Evolutionary conservation across 306 rosid genomes (phyloP).

Genomic region (Clitoria ternatea): DNA sequence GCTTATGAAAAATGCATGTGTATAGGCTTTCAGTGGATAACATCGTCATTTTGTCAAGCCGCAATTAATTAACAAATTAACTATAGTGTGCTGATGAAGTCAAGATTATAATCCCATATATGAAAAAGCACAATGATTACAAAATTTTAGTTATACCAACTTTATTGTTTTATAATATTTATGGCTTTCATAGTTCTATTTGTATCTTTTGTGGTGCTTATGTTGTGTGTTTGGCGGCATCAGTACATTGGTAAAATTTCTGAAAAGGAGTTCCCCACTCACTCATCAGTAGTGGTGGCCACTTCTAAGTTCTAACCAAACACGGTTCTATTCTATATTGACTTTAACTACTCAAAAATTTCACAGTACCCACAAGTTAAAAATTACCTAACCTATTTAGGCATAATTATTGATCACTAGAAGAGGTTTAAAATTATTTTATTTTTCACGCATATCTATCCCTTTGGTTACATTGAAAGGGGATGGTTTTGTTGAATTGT

Average conservation of each 20-base stretch:
- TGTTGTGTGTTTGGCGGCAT: slow-evolving; percentile 1
- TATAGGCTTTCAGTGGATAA: background rate
- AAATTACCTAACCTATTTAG: background rate
- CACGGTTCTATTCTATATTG: background rate
- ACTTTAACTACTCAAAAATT: background rate
- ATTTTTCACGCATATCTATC: too few species aligned
- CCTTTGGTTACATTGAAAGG: too few species aligned
- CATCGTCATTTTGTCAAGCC: background rate
- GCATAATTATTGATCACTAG: background rate
- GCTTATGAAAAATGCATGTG: background rate
- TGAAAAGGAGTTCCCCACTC: background rate
- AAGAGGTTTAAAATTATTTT: too few species aligned
- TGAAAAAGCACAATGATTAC: slow-evolving; percentile 15
- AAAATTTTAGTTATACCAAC: background rate
- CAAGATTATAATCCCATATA: slow-evolving; percentile 5
- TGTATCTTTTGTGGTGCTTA: background rate
- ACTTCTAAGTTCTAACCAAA: too few species aligned
- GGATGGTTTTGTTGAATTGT: too few species aligned
- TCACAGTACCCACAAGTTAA: too few species aligned
- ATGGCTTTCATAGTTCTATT: background rate
- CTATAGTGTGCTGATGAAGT: background rate
- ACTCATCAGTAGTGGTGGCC: too few species aligned
- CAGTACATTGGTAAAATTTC: background rate
- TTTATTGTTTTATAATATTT: background rate
- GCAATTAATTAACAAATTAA: background rate